These are phyloP conservation scores for Phanerochaete carnosa DNA, from an alignment of 768 basidiomycete species.

Conservation along the genomic window DNA sequence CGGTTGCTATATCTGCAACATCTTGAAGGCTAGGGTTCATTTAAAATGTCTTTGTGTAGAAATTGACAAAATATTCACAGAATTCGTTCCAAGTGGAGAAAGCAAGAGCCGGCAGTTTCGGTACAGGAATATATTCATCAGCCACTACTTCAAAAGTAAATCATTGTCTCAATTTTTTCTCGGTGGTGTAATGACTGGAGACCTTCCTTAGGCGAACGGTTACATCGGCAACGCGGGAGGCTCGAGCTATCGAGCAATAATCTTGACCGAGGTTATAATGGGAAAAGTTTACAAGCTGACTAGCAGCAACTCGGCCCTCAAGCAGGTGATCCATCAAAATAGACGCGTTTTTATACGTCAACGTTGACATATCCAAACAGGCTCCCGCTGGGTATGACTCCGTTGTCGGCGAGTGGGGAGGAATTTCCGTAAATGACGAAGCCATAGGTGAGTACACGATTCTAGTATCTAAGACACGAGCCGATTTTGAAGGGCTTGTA, in stretches of 20 bases:
- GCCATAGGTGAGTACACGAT: constrained; percentile 20
- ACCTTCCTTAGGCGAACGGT: not conserved
- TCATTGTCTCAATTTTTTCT: not conserved
- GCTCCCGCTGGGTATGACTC: constrained; percentile 23
- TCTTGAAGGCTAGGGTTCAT: not conserved
- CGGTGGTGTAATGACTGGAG: not conserved
- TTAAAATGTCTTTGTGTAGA: not conserved
- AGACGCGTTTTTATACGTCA: too few relatives aligned
- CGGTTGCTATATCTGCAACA: constrained; percentile 4
- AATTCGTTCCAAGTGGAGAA: constrained; percentile 5
- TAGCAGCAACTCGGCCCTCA: constrained; percentile 52
- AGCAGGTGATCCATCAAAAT: constrained; percentile 15
- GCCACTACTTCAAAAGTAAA: constrained; percentile 11
- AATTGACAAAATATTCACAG: constrained; percentile 12
- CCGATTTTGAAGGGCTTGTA: not conserved
- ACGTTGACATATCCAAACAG: too few relatives aligned
- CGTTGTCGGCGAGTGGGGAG: constrained; percentile 26
- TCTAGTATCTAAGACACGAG: not conserved
- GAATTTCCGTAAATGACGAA: constrained; percentile 24
- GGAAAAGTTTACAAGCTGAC: constrained; percentile 60
- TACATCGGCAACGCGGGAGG: constrained; percentile 4
- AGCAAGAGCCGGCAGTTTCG: constrained; percentile 5
- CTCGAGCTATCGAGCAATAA: constrained; percentile 2
- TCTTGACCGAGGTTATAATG: constrained; percentile 13
- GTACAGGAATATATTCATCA: constrained; percentile 11